Evolutionary conservation across 2,329 filamentous ascomycete genomes (phyloP), one percentile per base, ranked within the genome.

Genomic region (Fusarium siculi): DNA sequence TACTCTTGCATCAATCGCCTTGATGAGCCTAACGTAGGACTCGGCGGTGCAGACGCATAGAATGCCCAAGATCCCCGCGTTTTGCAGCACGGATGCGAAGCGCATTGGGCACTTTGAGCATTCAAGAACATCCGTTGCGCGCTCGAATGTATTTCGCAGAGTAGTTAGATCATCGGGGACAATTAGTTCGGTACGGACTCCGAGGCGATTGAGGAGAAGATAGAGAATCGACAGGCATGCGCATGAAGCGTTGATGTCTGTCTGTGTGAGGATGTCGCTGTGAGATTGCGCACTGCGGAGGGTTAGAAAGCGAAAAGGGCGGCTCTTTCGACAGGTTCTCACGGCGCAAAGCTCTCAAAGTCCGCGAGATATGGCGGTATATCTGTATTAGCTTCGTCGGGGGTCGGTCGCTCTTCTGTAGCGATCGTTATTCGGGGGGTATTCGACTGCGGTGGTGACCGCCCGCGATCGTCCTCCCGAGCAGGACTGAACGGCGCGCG

Each of bases 241-340:
- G 36, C 60, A 63, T 12, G 60, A 61, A 10, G 37, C 28, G 55
- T 63, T 63, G 34, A 61, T 63, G 16, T 61, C 60, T 32, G 60
- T 61, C 16, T 63, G 34, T 5, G 54, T 60, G 37, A 63, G 60
- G 30, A 36, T 42, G 16, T 63, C 43, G 16, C 43, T 63, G 18
- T 57, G 54, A 54, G 39, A 16, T 36, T 46, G 47, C 34, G n/a
- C 39, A 21, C 19, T 19, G 15, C 11, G n/a, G 25, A 37, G 25
- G 25, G 39, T 63, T n/a, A 64, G 34, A 54, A 40, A 54, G 32
- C 40, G 15, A 9, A 21, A 32, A 23, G 8, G 19, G 9, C 12
- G 25, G 19, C 14, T 34, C 10, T 12, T 39, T 21, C 10, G 14
- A 32, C 18, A 15, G 16, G 14, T 5, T 12, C 58, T 65, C 16